Conservation (phyloP, 352 stramenopile species). For the Globisporangium nunn region DNA sequence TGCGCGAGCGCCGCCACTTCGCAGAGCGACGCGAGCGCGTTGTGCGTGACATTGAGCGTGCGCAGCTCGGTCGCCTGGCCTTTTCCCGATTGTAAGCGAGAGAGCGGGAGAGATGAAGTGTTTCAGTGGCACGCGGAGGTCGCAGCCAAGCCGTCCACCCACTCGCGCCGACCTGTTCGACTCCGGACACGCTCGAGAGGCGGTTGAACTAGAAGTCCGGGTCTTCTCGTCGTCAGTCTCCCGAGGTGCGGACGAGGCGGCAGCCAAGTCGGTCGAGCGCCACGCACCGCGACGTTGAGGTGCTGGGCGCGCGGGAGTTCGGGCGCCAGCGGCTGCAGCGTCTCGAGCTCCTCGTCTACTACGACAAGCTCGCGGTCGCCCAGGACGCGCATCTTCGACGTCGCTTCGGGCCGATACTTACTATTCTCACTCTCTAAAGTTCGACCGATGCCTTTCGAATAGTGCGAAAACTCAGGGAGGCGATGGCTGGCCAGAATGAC, state of each 20-base stretch:
- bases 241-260: too few relatives aligned
- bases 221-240: too few relatives aligned
- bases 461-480: not conserved
- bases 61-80: conserved; percentile 32
- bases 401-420: not conserved
- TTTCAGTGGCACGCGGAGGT: not conserved
- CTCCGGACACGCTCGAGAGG: conserved; percentile 25
- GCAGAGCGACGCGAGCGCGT: conserved; percentile 34
- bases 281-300: conserved; percentile 51
- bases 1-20: conserved; percentile 32
- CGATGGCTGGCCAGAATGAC: not conserved
- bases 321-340: conserved; percentile 15
- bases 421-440: not conserved
- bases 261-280: too few relatives aligned
- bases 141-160: not conserved
- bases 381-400: conserved; percentile 29
- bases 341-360: conserved; percentile 44
- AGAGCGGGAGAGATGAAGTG: not conserved
- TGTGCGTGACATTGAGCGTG: conserved; percentile 60
- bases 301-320: conserved; percentile 26
- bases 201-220: conserved; percentile 46
- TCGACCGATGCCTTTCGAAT: not conserved
- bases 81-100: not conserved
- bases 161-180: conserved; percentile 29
- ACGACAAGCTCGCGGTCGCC: conserved; percentile 38